Percentiles rank a stretch among this genome's conserved stretches.
These are phyloP conservation scores for Russula compacta DNA, from an alignment of 768 basidiomycete genomes.

Conservation along the genomic window DNA sequence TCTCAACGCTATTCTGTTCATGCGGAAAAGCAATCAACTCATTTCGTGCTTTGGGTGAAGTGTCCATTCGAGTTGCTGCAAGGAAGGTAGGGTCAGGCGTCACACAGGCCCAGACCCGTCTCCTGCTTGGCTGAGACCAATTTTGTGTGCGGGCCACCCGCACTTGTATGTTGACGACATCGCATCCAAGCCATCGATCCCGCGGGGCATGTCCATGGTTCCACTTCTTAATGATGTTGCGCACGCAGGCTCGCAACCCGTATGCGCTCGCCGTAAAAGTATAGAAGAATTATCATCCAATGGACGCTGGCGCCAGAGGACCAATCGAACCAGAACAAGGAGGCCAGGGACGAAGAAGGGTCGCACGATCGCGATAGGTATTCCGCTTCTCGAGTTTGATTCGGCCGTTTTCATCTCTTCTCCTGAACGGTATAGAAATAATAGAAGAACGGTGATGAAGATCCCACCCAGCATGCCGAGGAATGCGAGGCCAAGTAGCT, in stretches of 20 bases:
- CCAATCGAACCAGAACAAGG: slow-evolving; percentile 30
- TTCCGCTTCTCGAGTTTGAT: slow-evolving; percentile 26
- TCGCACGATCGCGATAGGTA: slow-evolving; percentile 28
- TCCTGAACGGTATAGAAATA: slow-evolving; percentile 12
- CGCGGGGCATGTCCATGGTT: neutral
- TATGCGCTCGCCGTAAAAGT: slow-evolving; percentile 18
- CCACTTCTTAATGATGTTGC: slow-evolving; percentile 17
- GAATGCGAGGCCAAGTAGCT: slow-evolving; percentile 27
- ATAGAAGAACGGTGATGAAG: slow-evolving; percentile 2
- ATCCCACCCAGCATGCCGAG: slow-evolving; percentile 18
- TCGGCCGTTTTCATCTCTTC: slow-evolving; percentile 12
- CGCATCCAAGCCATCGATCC: neutral
- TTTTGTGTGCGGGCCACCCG: too few species aligned
- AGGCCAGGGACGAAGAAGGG: slow-evolving; percentile 26
- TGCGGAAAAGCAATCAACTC: too few species aligned
- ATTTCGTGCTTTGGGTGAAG: too few species aligned
- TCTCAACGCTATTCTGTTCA: too few species aligned
- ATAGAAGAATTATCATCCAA: slow-evolving; percentile 26
- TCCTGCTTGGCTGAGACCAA: too few species aligned
- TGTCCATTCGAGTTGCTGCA: too few species aligned
- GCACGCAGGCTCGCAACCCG: slow-evolving; percentile 16
- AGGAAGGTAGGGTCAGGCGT: too few species aligned
- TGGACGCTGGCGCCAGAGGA: slow-evolving; percentile 24
- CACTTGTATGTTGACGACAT: too few species aligned
- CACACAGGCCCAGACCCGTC: too few species aligned